Evolutionary conservation across 345 rosid genomes (phyloP).

Genomic region (Salix suchowensis): DNA sequence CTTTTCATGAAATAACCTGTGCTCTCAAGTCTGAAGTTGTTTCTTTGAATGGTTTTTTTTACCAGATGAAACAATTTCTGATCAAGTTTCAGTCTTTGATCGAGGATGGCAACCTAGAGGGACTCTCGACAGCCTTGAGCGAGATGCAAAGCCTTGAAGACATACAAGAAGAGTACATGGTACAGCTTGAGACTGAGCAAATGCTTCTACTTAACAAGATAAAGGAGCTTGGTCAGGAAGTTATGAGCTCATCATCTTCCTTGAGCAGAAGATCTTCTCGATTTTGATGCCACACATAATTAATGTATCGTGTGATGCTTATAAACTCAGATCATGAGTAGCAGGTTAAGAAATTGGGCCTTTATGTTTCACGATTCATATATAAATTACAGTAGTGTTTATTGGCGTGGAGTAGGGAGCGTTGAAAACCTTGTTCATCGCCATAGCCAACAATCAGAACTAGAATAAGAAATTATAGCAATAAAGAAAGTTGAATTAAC

Average conservation of each 20-base stretch:
- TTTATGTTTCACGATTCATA: neutral
- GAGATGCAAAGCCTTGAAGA: slow-evolving; percentile 77
- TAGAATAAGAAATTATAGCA: no score
- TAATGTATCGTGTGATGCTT: neutral
- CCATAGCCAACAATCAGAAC: no score
- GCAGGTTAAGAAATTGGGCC: neutral
- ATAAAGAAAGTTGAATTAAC: no score
- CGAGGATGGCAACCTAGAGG: slow-evolving; percentile 64
- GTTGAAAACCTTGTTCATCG: no score
- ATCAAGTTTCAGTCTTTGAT: slow-evolving; percentile 51
- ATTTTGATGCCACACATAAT: slow-evolving; percentile 5
- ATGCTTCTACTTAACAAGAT: slow-evolving; percentile 71
- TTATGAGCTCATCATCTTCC: slow-evolving; percentile 51
- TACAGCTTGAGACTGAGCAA: slow-evolving; percentile 88
- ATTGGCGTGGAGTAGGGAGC: no score
- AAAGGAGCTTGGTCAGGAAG: slow-evolving; percentile 85
- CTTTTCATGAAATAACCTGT: neutral
- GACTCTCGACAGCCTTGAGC: slow-evolving; percentile 46
- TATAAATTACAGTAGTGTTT: no score
- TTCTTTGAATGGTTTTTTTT: neutral
- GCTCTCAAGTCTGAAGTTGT: neutral
- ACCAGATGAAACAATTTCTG: slow-evolving; percentile 65
- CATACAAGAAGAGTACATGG: slow-evolving; percentile 66
- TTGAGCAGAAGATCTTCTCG: slow-evolving; percentile 40
- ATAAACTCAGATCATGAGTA: neutral